Conservation (phyloP, 805 yeast species). For the Danielozyma ontarioensis region DNA sequence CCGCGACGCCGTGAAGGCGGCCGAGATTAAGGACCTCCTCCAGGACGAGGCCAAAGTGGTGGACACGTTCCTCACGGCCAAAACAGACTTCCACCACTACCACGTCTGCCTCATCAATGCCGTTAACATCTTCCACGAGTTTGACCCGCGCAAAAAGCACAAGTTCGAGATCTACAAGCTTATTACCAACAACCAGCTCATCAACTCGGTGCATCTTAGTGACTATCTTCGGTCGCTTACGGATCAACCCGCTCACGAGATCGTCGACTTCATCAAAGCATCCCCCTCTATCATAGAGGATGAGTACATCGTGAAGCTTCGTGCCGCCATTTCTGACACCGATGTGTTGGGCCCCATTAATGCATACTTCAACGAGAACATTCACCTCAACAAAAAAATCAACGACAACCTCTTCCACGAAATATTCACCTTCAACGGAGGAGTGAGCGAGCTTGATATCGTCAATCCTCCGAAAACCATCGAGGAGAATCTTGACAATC, state of each 20-base stretch:
- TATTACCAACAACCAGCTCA: constrained; percentile 22
- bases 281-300: constrained; percentile 1
- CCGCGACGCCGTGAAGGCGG: constrained; percentile 6
- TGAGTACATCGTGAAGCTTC: constrained; percentile 4
- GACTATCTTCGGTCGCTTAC: constrained; percentile 5
- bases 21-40: constrained; percentile 11
- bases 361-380: constrained; percentile 12
- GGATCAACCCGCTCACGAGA: no score
- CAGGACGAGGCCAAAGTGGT: constrained; percentile 9
- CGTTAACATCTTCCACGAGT: constrained; percentile 16
- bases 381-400: constrained; percentile 13
- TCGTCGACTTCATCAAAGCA: constrained; percentile 4
- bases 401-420: constrained; percentile 27
- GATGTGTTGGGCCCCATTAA: constrained; percentile 5
- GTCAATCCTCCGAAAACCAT: constrained; percentile 11
- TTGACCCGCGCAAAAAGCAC: constrained; percentile 11
- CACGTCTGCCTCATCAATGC: constrained; percentile 21
- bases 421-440: constrained; percentile 25
- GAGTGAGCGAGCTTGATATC: constrained; percentile 12
- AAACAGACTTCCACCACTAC: constrained; percentile 16
- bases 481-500: constrained; percentile 34
- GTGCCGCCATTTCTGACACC: neutral
- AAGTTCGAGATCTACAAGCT: constrained; percentile 29
- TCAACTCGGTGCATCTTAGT: constrained; percentile 19
- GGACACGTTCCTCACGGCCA: constrained; percentile 11